phyloP scores from a whole-genome alignment of 805 yeast genomes.

The Yarrowia sp. region DNA sequence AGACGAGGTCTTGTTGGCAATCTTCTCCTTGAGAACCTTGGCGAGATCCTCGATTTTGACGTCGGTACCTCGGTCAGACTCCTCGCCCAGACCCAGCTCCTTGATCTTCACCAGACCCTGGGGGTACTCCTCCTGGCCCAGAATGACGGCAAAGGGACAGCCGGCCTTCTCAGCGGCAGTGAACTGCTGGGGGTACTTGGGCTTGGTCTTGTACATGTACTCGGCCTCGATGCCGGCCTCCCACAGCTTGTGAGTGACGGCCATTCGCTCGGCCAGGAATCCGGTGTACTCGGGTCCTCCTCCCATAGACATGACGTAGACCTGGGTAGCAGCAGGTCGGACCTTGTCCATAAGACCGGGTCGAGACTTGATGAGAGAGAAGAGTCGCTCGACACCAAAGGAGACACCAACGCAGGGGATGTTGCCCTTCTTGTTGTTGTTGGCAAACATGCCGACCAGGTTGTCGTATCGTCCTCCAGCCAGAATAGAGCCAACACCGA shows the following conservation, averaged over 20 bases:
- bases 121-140: slow-evolving; percentile 92
- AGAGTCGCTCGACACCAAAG: slow-evolving; percentile 94
- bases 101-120: slow-evolving; percentile 86
- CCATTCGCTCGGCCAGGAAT: slow-evolving; percentile 89
- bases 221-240: slow-evolving; percentile 87
- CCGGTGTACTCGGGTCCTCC: slow-evolving; percentile 98
- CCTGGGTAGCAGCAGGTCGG: slow-evolving; percentile 89
- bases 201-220: slow-evolving; percentile 89
- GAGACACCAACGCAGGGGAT: slow-evolving; percentile 98
- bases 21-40: slow-evolving; percentile 57
- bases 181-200: slow-evolving; percentile 93
- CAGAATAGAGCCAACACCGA: slow-evolving; percentile 97
- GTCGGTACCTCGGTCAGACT: slow-evolving; percentile 85
- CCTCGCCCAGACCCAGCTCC: slow-evolving; percentile 85
- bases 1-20: slow-evolving; percentile 48
- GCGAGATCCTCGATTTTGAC: slow-evolving; percentile 69
- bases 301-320: slow-evolving; percentile 96
- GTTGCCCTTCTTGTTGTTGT: slow-evolving; percentile 72
- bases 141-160: slow-evolving; percentile 85
- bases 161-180: slow-evolving; percentile 97
- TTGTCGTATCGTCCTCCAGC: slow-evolving; percentile 99
- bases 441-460: slow-evolving; percentile 95
- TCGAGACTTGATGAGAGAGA: slow-evolving; percentile 85
- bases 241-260: slow-evolving; percentile 84
- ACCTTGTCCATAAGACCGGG: slow-evolving; percentile 66